These are phyloP conservation scores for Plicaturopsis crispa DNA, from an alignment of 768 basidiomycete species.

Conservation along the genomic window DNA sequence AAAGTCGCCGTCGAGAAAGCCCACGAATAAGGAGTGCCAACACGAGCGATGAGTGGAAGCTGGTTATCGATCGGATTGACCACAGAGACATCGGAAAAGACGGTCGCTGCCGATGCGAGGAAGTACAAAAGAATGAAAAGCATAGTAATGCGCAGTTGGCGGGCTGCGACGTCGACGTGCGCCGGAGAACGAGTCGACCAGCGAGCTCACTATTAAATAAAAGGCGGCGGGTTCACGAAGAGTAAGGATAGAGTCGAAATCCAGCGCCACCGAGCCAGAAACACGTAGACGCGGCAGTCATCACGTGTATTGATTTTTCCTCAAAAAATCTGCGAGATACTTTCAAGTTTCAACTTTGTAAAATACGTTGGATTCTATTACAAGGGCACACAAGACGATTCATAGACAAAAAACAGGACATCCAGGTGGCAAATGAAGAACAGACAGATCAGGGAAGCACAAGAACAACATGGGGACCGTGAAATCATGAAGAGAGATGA, in stretches of 20 bases:
- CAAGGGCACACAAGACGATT: not conserved
- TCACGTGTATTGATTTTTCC: too few species aligned
- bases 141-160: constrained; percentile 56
- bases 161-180: constrained; percentile 28
- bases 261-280: too few species aligned
- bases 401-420: constrained; percentile 1
- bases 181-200: constrained; percentile 44
- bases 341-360: too few species aligned
- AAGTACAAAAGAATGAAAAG: constrained; percentile 50
- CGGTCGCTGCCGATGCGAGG: constrained; percentile 29
- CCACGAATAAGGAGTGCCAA: constrained; percentile 61
- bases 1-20: constrained; percentile 63
- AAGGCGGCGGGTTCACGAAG: constrained; percentile 1
- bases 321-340: too few species aligned
- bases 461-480: too few species aligned
- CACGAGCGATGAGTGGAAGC: constrained; percentile 71
- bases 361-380: not conserved
- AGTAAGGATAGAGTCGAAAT: constrained; percentile 6
- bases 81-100: constrained; percentile 40
- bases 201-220: constrained; percentile 35
- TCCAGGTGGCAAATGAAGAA: not conserved
- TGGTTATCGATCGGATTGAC: constrained; percentile 61
- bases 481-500: not conserved
- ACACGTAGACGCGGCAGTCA: too few species aligned
- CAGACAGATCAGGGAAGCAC: too few species aligned